Evolutionary conservation across 2,329 filamentous ascomycete genomes (phyloP).

Genomic region (Hirsutella thompsonii): DNA sequence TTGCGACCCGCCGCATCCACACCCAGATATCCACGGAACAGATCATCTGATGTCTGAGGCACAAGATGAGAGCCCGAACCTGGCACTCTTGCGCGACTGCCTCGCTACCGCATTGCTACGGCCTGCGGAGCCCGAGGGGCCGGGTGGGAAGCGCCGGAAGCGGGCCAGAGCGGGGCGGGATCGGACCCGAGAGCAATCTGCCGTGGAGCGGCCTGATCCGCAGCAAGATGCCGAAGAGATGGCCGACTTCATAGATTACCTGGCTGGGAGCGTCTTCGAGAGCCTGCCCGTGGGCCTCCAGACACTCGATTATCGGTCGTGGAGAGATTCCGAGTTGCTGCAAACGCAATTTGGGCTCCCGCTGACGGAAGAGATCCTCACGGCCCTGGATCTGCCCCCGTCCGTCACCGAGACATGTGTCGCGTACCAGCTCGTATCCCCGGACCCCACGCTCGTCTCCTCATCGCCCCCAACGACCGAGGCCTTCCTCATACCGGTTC

Average conservation of each 20-base stretch:
- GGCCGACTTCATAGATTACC: slow-evolving; percentile 71
- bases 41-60: neutral
- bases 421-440: slow-evolving; percentile 49
- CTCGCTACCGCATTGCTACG: slow-evolving; percentile 57
- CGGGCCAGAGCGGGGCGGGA: slow-evolving; percentile 9
- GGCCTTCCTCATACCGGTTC: slow-evolving; percentile 43
- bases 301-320: slow-evolving; percentile 45
- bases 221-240: slow-evolving; percentile 49
- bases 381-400: slow-evolving; percentile 36
- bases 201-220: slow-evolving; percentile 1
- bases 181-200: neutral
- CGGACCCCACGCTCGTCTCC: slow-evolving; percentile 16
- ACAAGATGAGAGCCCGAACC: slow-evolving; percentile 13
- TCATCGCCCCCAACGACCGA: slow-evolving; percentile 24
- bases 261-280: slow-evolving; percentile 56
- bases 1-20: neutral
- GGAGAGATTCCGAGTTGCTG: slow-evolving; percentile 27
- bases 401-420: slow-evolving; percentile 49
- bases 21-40: slow-evolving; percentile 1
- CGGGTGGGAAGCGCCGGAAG: slow-evolving; percentile 32
- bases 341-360: slow-evolving; percentile 45
- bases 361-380: slow-evolving; percentile 37
- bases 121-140: slow-evolving; percentile 28
- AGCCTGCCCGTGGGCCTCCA: slow-evolving; percentile 49
- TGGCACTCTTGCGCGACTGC: slow-evolving; percentile 58